Base-by-base conservation (phyloP, 495 filamentous ascomycete species). In the Paragyromitra xinjiangensis region DNA sequence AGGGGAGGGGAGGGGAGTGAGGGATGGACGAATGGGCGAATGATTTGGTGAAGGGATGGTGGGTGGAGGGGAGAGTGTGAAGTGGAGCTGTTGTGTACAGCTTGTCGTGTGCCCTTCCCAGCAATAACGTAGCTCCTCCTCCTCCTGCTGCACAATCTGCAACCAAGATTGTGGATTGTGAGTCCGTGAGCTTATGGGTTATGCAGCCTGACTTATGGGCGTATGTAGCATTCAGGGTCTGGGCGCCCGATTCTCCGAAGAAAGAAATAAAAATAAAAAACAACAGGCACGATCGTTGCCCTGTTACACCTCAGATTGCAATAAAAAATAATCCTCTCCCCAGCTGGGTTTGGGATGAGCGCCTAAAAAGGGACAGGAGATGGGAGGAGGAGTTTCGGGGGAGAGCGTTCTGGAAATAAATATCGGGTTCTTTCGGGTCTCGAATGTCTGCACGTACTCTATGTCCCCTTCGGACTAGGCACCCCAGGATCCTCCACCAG, bases 401-500 rank as follows among this genome's bases (percentile, higher is more conserved):
- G 34, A 29, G 59, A 71, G 74, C 22, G 24, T 77, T 77, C 74
- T 73, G 40, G 69, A 77, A 73, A 77, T 65, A 77, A 61, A 65
- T 77, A 66, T 77, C 74, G 74, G 74, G 74, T 77, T 48, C 69
- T 77, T 77, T 77, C 74, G 74, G 74, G 69, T 61, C 69, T 58
- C 12, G 70, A 58, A 53, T 39, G 50, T 37, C 34, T 70, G 45
- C 8, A 44, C 12, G 24, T n/a, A 19, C 51, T 50, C 11, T 58
- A 16, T 61, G 26, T 26, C 34, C 29, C 34, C 37, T 58, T 45
- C 53, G 37, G n/a, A 65, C 55, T 29, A 70, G 51, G 37, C 40
- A 44, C 45, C 40, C 40, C 53, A 42, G 67, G 67, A 59, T 69
- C 51, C 40, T 61, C 56, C 59, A 63, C 37, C 16, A 29, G 19